These are phyloP conservation scores for Talaromyces funiculosus DNA, from an alignment of 2,329 filamentous ascomycete genomes.

Conservation along the genomic window DNA sequence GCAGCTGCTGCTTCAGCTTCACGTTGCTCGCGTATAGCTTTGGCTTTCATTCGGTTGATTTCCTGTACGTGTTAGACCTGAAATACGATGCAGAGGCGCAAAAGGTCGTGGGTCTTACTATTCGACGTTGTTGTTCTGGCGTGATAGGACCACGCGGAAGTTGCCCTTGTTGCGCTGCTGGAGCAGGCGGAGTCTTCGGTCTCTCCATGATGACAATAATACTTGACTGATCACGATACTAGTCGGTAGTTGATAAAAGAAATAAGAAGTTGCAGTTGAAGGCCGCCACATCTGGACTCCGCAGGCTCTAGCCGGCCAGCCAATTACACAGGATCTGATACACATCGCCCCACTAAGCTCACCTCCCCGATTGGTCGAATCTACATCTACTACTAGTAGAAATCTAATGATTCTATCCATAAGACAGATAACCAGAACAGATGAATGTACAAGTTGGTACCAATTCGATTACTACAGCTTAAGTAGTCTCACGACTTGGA, in stretches of 20 bases:
- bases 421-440: not conserved
- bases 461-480: not conserved
- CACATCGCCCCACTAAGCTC: not conserved
- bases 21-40: slow-evolving; percentile 71
- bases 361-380: not conserved
- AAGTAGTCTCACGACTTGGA: not conserved
- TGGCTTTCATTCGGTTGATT: slow-evolving; percentile 79
- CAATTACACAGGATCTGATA: not conserved
- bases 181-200: slow-evolving; percentile 12
- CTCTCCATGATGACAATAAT: not conserved
- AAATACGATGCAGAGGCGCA: not conserved
- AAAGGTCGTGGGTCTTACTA: slow-evolving; percentile 36
- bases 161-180: slow-evolving; percentile 6
- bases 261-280: not conserved
- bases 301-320: slow-evolving; percentile 2
- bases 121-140: slow-evolving; percentile 56
- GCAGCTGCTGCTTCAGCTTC: slow-evolving; percentile 52
- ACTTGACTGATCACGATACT: not conserved
- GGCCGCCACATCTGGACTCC: slow-evolving; percentile 7
- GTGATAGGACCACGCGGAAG: slow-evolving; percentile 48
- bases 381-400: too few relatives aligned
- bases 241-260: not conserved
- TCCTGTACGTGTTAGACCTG: slow-evolving; percentile 52
- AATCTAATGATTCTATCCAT: too few relatives aligned
- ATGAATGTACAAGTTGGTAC: not conserved